phyloP scores from a whole-genome alignment of 1,139 yeast genomes.

The Saccharomyces hybrid region DNA sequence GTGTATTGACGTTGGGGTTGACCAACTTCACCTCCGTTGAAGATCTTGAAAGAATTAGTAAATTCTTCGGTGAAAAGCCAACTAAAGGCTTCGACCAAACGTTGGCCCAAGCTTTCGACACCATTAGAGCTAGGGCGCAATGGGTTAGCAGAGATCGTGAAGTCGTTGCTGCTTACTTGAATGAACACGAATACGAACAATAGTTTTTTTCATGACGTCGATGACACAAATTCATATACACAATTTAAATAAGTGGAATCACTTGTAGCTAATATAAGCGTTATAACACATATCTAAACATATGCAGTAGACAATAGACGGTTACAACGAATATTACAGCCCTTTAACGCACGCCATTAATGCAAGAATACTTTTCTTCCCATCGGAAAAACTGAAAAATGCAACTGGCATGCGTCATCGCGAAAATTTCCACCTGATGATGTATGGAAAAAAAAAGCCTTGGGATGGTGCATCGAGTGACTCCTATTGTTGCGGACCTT shows the following conservation, averaged over 20 bases:
- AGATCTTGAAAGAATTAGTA: constrained; percentile 48
- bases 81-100: constrained; percentile 70
- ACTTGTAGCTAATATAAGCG: neutral
- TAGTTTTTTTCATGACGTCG: neutral
- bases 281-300: neutral
- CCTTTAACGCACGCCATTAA: neutral
- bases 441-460: neutral
- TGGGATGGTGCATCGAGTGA: neutral
- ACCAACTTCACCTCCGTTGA: constrained; percentile 58
- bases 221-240: neutral
- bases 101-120: constrained; percentile 64
- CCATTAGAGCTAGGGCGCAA: constrained; percentile 49
- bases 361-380: neutral
- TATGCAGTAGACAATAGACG: neutral
- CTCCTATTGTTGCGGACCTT: neutral
- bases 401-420: neutral
- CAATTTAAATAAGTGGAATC: neutral
- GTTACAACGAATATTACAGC: neutral
- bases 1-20: constrained; percentile 55
- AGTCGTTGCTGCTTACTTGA: constrained; percentile 48
- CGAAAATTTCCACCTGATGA: neutral
- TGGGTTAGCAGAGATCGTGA: constrained; percentile 62
- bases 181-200: constrained; percentile 34
- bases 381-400: neutral
- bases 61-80: constrained; percentile 52